phyloP scores from a whole-genome alignment of 208 protist genomes.

The Leishmania martiniquensis region DNA sequence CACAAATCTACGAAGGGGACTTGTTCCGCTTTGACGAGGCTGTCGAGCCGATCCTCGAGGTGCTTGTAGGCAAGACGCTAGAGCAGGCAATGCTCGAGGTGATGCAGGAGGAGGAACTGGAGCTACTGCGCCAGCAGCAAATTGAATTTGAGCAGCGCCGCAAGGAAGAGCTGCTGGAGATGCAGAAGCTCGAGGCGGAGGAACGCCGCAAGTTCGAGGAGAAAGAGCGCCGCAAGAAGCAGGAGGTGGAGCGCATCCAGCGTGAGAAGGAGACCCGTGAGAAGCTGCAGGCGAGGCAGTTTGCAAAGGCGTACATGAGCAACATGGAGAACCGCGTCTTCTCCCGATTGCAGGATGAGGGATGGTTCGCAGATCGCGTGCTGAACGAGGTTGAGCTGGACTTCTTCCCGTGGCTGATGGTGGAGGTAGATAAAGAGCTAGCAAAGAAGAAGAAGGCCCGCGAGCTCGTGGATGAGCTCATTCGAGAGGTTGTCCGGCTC shows the following conservation, averaged over 20 bases:
- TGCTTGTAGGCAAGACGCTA: slow-evolving; percentile 97
- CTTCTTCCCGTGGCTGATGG: slow-evolving; percentile 96
- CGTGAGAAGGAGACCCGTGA: slow-evolving; percentile 90
- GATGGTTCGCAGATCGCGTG: slow-evolving; percentile 96
- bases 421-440: slow-evolving; percentile 79
- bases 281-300: slow-evolving; percentile 94
- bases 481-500: slow-evolving; percentile 77
- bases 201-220: slow-evolving; percentile 96
- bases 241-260: slow-evolving; percentile 93
- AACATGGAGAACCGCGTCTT: slow-evolving; percentile 95
- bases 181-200: slow-evolving; percentile 94
- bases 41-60: slow-evolving; percentile 96
- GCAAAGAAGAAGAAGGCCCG: slow-evolving; percentile 85
- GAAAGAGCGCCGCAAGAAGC: slow-evolving; percentile 94
- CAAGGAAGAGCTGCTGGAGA: slow-evolving; percentile 96
- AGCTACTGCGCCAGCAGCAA: slow-evolving; percentile 93
- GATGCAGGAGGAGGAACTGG: slow-evolving; percentile 98
- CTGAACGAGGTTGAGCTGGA: slow-evolving; percentile 94
- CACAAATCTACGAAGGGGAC: slow-evolving; percentile 97
- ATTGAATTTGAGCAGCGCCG: slow-evolving; percentile 96
- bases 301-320: slow-evolving; percentile 93
- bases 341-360: slow-evolving; percentile 89
- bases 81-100: slow-evolving; percentile 98
- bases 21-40: slow-evolving; percentile 98
- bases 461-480: slow-evolving; percentile 82